Percentiles rank a stretch among this genome's conserved stretches.
Evolutionary conservation across 331 rosid species (phyloP).

Genomic region (Quercus phellos): DNA sequence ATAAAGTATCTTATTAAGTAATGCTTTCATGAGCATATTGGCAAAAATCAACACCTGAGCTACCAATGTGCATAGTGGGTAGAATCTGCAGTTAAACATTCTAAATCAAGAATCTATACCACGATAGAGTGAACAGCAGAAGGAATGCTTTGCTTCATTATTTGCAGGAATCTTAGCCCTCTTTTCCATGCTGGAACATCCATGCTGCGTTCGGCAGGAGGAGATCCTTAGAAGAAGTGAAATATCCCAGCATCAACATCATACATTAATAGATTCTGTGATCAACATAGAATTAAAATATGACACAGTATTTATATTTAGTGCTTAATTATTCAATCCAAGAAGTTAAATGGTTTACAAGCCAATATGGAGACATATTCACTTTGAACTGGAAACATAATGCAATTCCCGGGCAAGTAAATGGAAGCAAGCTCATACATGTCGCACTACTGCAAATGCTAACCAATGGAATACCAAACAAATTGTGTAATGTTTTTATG

Average conservation of each 20-base stretch:
- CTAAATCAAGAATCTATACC: constrained; percentile 45
- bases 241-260: constrained; percentile 89
- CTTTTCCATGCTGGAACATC: constrained; percentile 89
- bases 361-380: not conserved
- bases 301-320: constrained; percentile 2
- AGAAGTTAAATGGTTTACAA: not conserved
- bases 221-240: constrained; percentile 97
- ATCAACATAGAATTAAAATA: constrained; percentile 18
- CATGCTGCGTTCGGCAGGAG: constrained; percentile 99
- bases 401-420: not conserved
- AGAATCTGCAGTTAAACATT: constrained; percentile 4
- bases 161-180: constrained; percentile 64
- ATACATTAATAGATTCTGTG: constrained; percentile 32
- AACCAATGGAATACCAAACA: not conserved
- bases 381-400: not conserved
- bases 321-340: not conserved
- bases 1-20: not conserved
- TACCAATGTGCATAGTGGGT: not conserved
- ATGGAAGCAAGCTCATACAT: not conserved
- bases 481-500: not conserved
- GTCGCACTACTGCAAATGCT: not conserved
- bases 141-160: constrained; percentile 61
- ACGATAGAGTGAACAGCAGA: constrained; percentile 93
- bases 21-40: not conserved
- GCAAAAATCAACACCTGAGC: not conserved